phyloP scores from a whole-genome alignment of 495 filamentous ascomycete genomes.

The Apodospora peruviana region DNA sequence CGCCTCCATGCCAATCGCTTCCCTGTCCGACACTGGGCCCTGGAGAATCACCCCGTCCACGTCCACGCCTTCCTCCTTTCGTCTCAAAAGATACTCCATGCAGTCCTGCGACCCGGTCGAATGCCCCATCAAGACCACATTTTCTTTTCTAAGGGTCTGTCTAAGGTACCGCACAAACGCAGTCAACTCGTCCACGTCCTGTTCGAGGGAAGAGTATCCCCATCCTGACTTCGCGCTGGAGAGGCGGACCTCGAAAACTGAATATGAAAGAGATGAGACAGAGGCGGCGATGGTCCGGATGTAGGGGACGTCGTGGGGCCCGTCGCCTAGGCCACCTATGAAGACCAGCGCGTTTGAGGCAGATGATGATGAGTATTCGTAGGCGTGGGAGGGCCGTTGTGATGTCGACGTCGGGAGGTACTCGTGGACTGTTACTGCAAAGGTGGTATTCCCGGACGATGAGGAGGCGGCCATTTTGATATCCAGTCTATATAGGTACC shows the following conservation, averaged over 20 bases:
- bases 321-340: constrained; percentile 79
- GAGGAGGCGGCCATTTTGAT: background rate
- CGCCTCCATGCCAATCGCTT: constrained; percentile 46
- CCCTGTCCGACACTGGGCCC: constrained; percentile 73
- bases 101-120: constrained; percentile 79
- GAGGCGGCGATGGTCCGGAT: constrained; percentile 58
- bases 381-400: constrained; percentile 3
- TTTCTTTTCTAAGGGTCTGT: constrained; percentile 37
- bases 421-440: constrained; percentile 30
- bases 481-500: no score
- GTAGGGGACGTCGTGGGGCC: constrained; percentile 62
- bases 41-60: constrained; percentile 83
- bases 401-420: constrained; percentile 21
- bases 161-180: constrained; percentile 65
- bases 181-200: constrained; percentile 70
- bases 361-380: background rate
- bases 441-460: constrained; percentile 6
- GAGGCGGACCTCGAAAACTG: constrained; percentile 40
- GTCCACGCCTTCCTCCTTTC: background rate
- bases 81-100: constrained; percentile 53
- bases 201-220: constrained; percentile 59
- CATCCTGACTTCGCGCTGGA: constrained; percentile 62
- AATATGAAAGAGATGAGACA: constrained; percentile 13
- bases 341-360: constrained; percentile 66
- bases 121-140: constrained; percentile 83